Conservation (phyloP, 2,329 filamentous ascomycete genomes). For the Fusarium robinianum region DNA sequence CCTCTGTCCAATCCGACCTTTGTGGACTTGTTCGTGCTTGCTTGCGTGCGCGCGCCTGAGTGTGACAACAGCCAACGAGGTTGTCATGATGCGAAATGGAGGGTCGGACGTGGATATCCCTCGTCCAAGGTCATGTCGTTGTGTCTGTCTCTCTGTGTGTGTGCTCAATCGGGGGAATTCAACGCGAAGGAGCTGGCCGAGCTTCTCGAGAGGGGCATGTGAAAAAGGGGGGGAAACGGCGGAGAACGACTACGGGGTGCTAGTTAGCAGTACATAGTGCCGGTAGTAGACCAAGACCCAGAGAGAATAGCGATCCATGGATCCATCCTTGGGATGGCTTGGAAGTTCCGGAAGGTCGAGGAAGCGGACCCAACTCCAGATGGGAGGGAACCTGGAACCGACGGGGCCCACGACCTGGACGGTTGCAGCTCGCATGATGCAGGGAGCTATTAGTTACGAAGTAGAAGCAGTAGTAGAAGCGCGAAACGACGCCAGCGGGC, state of each 20-base stretch:
- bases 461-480: too few species aligned
- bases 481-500: constrained; percentile 20
- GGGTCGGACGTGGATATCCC: background rate
- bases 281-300: too few species aligned
- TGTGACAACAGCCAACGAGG: too few species aligned
- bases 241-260: constrained; percentile 4
- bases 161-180: too few species aligned
- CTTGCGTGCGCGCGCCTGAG: constrained; percentile 6
- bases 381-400: background rate
- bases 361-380: background rate
- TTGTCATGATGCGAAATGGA: background rate
- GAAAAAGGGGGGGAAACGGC: background rate
- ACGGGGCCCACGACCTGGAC: constrained; percentile 12
- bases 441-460: too few species aligned
- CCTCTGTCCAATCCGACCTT: constrained; percentile 5
- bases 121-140: too few species aligned
- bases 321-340: background rate
- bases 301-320: too few species aligned
- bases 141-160: too few species aligned
- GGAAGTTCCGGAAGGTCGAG: constrained; percentile 14
- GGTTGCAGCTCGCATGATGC: too few species aligned
- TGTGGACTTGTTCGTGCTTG: background rate
- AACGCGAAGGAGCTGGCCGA: too few species aligned
- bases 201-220: background rate
- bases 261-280: too few species aligned